phyloP scores from a whole-genome alignment of 192 early-diverging fungal species.

The Coemansia sp. region DNA sequence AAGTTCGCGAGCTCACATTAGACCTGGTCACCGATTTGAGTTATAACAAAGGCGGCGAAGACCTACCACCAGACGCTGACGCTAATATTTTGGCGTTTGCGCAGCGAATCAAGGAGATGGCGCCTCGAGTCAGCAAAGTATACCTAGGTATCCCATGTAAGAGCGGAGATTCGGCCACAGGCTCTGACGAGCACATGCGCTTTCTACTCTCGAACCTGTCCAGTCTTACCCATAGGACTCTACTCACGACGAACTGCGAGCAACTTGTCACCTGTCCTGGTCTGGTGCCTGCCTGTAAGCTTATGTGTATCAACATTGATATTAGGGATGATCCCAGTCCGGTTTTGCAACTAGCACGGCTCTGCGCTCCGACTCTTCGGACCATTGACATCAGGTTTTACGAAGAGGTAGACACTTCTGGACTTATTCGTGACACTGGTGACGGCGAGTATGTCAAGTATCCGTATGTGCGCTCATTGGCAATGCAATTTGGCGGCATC shows the following conservation, averaged over 20 bases:
- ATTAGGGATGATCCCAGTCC: background rate
- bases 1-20: background rate
- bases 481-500: too few relatives aligned
- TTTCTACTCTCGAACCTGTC: background rate
- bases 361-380: background rate
- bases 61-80: background rate
- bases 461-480: background rate
- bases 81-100: background rate
- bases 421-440: background rate
- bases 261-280: background rate
- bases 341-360: background rate
- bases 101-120: background rate
- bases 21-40: background rate
- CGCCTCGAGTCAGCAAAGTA: background rate
- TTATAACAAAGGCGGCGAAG: background rate
- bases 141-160: too few relatives aligned
- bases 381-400: background rate
- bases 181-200: background rate
- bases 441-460: background rate
- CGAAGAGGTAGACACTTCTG: background rate
- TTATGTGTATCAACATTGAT: background rate
- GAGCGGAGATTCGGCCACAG: too few relatives aligned
- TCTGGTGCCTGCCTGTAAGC: background rate
- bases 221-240: background rate
- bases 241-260: background rate